Percentiles rank a stretch among this genome's conserved stretches.
These are phyloP conservation scores for Globisporangium heterothallicum DNA, from an alignment of 352 stramenopile genomes.

Conservation along the genomic window DNA sequence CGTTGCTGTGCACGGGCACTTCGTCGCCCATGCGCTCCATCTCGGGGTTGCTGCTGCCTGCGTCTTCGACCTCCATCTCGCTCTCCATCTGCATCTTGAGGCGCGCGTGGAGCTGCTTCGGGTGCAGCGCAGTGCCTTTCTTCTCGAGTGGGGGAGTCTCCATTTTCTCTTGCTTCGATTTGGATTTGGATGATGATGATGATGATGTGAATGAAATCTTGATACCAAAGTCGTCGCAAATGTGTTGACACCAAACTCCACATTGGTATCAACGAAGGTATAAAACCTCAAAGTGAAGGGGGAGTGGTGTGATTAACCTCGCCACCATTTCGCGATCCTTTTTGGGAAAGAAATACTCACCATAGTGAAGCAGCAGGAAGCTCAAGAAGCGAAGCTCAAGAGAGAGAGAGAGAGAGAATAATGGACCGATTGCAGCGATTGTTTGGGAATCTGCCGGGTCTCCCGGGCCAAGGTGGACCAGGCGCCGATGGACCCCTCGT, in stretches of 20 bases:
- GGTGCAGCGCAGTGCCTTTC: conserved; percentile 23
- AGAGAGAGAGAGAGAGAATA: conserved; percentile 12
- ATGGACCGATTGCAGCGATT: conserved; percentile 86
- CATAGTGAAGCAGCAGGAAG: background rate
- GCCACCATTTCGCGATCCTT: background rate
- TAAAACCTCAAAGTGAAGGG: background rate
- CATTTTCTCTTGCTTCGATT: conserved; percentile 23
- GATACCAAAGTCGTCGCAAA: too few relatives aligned
- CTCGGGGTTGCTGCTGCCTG: conserved; percentile 27
- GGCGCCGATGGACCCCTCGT: conserved; percentile 90
- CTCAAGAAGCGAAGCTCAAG: conserved; percentile 11
- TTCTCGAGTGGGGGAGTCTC: conserved; percentile 60
- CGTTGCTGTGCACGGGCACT: conserved; percentile 46
- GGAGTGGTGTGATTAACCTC: background rate
- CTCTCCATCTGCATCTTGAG: conserved; percentile 74
- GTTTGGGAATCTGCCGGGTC: conserved; percentile 79
- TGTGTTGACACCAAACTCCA: too few relatives aligned
- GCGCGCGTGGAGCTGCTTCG: conserved; percentile 59
- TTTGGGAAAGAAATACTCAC: background rate
- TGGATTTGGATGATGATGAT: background rate
- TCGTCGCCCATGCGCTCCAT: conserved; percentile 62
- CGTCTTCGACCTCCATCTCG: conserved; percentile 49
- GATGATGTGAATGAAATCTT: background rate
- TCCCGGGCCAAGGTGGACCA: conserved; percentile 59
- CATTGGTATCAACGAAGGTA: background rate